A percentile compares a stretch with the other conserved stretches of the same genome.
These are phyloP conservation scores for Aureobasidium sp. DNA, from an alignment of 2,329 filamentous ascomycete genomes.

Conservation along the genomic window DNA sequence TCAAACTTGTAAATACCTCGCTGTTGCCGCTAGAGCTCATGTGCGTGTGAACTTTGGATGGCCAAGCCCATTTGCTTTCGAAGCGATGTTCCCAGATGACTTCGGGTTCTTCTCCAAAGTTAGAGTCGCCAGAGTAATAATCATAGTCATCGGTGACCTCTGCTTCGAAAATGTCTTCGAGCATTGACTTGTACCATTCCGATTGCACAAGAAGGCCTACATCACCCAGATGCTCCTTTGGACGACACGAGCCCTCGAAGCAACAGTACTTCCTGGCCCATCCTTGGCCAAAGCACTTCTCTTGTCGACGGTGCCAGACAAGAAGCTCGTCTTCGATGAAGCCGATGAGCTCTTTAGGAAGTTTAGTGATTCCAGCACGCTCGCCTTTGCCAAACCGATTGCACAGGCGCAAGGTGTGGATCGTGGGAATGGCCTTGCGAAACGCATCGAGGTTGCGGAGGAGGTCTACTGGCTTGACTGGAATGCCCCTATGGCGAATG, in stretches of 20 bases:
- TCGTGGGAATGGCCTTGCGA: background rate
- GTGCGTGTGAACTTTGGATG: background rate
- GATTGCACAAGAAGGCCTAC: too few species aligned
- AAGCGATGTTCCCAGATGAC: background rate
- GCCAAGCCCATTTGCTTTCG: background rate
- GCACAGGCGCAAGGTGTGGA: background rate
- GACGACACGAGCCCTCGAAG: background rate
- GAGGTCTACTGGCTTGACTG: background rate
- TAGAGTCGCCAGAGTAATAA: too few species aligned
- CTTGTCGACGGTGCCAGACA: background rate
- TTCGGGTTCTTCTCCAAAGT: background rate
- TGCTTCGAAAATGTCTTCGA: background rate
- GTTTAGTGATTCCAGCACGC: background rate
- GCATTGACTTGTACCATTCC: too few species aligned
- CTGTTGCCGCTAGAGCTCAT: background rate
- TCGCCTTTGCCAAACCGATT: background rate
- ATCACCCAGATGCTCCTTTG: background rate
- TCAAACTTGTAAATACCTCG: background rate
- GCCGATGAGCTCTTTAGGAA: background rate
- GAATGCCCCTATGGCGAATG: background rate
- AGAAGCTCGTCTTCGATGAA: slow-evolving; percentile 3
- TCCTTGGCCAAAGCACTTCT: background rate
- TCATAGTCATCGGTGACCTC: background rate
- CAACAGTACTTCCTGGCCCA: background rate
- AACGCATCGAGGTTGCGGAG: background rate